Conservation (phyloP, 345 rosid species). For the Fremontodendron californicum region DNA sequence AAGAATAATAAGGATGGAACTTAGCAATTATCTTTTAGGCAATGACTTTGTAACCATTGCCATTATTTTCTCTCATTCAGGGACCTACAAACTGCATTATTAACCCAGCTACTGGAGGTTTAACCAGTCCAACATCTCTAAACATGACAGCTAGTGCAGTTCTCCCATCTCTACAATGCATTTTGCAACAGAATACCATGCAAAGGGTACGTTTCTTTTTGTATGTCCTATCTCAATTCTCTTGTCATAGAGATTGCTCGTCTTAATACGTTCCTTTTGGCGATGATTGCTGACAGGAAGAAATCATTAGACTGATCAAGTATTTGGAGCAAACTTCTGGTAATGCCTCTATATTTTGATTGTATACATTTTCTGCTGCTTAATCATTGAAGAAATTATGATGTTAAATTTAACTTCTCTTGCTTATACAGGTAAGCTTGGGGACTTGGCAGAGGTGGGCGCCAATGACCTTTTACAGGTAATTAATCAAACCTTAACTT, state of each 20-base stretch:
- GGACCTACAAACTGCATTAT: constrained; percentile 53
- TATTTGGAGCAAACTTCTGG: constrained; percentile 77
- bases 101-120: constrained; percentile 43
- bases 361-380: constrained; percentile 3
- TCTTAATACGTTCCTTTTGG: neutral
- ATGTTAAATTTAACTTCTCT: constrained; percentile 17
- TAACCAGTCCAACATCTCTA: constrained; percentile 45
- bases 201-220: constrained; percentile 58
- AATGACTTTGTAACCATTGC: constrained; percentile 33
- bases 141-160: constrained; percentile 41
- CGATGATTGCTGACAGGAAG: constrained; percentile 63
- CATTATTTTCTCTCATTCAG: constrained; percentile 37
- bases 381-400: neutral
- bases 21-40: constrained; percentile 35
- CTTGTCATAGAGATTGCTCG: neutral
- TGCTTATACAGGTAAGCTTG: constrained; percentile 52
- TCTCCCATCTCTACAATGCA: constrained; percentile 70
- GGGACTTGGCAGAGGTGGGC: constrained; percentile 47
- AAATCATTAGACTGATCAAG: constrained; percentile 77
- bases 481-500: constrained; percentile 1
- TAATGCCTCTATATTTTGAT: constrained; percentile 29
- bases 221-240: neutral
- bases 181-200: constrained; percentile 74
- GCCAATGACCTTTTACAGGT: constrained; percentile 67
- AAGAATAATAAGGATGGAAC: constrained; percentile 21